phyloP scores from a whole-genome alignment of 495 filamentous ascomycete species.

The Umbilicaria muhlenbergii region DNA sequence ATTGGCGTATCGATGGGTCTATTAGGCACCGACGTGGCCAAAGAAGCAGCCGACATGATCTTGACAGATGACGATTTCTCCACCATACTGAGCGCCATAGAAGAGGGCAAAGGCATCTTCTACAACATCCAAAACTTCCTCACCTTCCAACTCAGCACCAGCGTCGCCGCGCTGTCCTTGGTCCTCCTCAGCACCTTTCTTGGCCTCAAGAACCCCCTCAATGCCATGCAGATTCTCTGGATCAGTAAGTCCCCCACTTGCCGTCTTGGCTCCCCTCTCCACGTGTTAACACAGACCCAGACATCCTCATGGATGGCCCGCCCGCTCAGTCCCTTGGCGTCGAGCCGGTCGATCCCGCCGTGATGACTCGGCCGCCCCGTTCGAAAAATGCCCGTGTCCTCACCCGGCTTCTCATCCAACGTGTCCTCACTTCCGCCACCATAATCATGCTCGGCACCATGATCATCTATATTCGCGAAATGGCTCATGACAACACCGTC shows the following conservation, averaged over 20 bases:
- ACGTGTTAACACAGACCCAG: slow-evolving; percentile 26
- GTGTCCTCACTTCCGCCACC: slow-evolving; percentile 73
- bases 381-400: slow-evolving; percentile 72
- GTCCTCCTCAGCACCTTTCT: slow-evolving; percentile 84
- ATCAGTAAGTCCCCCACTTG: slow-evolving; percentile 55
- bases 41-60: slow-evolving; percentile 99
- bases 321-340: slow-evolving; percentile 95
- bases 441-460: slow-evolving; percentile 90
- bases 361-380: slow-evolving; percentile 86
- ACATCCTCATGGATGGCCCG: slow-evolving; percentile 98
- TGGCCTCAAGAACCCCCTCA: slow-evolving; percentile 85
- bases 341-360: slow-evolving; percentile 83
- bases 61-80: slow-evolving; percentile 96
- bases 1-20: slow-evolving; percentile 96
- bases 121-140: slow-evolving; percentile 99
- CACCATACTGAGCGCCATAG: slow-evolving; percentile 88
- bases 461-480: slow-evolving; percentile 77
- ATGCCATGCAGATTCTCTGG: slow-evolving; percentile 99
- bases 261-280: not conserved
- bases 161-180: slow-evolving; percentile 80
- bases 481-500: slow-evolving; percentile 52
- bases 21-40: slow-evolving; percentile 91
- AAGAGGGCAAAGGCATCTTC: slow-evolving; percentile 98
- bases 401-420: slow-evolving; percentile 60
- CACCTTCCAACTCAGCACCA: slow-evolving; percentile 95